Evolutionary conservation across 768 basidiomycete genomes (phyloP).

Genomic region (Tylopilus rubrobrunneus): DNA sequence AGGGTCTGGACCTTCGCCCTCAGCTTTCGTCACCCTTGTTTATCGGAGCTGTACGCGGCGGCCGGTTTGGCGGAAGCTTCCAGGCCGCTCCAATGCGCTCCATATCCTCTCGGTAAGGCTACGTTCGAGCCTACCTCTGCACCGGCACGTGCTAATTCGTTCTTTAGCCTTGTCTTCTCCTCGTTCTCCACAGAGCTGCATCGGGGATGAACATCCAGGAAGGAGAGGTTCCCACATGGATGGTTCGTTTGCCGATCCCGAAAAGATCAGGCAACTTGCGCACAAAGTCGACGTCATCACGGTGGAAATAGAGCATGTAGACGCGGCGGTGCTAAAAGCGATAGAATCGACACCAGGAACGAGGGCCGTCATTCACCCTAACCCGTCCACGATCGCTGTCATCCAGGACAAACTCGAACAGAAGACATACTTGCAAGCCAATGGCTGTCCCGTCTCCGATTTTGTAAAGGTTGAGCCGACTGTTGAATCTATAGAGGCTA

Average conservation of each 20-base stretch:
- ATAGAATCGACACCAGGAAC: conserved; percentile 25
- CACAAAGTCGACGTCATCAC: conserved; percentile 81
- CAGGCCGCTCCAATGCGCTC: no score
- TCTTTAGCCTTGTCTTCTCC: no score
- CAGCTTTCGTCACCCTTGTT: no score
- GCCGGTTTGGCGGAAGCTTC: no score
- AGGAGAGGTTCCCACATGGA: conserved; percentile 56
- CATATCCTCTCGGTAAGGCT: no score
- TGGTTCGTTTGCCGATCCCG: conserved; percentile 81
- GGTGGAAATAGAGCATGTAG: conserved; percentile 96
- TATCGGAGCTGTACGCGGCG: no score
- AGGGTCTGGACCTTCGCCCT: no score
- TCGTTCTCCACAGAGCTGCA: no score
- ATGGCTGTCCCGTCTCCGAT: conserved; percentile 50
- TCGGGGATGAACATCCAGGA: no score
- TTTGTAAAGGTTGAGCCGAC: conserved; percentile 60
- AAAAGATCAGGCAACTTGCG: conserved; percentile 77
- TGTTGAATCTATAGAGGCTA: conserved; percentile 47
- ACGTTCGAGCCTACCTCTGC: no score
- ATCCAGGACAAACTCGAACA: conserved; percentile 80
- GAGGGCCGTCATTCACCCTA: conserved; percentile 58
- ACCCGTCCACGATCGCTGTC: conserved; percentile 72
- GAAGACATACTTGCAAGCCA: conserved; percentile 52
- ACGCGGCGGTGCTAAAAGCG: conserved; percentile 65
- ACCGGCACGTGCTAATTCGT: no score